These are phyloP conservation scores for Spinellus fusiger DNA, from an alignment of 192 early-diverging fungal genomes.

Conservation along the genomic window DNA sequence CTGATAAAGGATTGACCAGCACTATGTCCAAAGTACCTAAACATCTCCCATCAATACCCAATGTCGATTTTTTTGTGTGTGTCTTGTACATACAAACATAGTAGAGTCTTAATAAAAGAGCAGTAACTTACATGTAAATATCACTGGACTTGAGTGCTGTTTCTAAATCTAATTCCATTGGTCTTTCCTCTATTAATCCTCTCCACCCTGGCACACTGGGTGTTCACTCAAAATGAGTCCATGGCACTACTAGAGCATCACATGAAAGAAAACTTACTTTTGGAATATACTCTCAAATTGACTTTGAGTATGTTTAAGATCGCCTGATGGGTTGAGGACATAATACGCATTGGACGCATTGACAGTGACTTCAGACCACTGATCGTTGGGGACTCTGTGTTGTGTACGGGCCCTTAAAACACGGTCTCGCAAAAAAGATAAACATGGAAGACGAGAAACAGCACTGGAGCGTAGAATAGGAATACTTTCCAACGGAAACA, in stretches of 20 bases:
- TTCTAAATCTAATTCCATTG: slow-evolving; percentile 55
- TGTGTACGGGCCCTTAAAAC: slow-evolving; percentile 25
- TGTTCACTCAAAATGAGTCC: neutral
- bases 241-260: neutral
- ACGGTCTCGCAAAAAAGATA: slow-evolving; percentile 64
- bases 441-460: slow-evolving; percentile 75
- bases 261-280: slow-evolving; percentile 13
- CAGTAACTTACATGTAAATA: slow-evolving; percentile 42
- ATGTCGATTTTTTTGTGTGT: too few relatives aligned
- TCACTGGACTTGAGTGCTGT: slow-evolving; percentile 15
- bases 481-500: slow-evolving; percentile 86
- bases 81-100: neutral
- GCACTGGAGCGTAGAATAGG: slow-evolving; percentile 63
- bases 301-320: slow-evolving; percentile 76
- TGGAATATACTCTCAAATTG: slow-evolving; percentile 59
- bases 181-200: slow-evolving; percentile 63
- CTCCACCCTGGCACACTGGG: slow-evolving; percentile 49
- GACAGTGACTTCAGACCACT: slow-evolving; percentile 38
- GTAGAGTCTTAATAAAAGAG: too few relatives aligned
- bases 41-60: too few relatives aligned
- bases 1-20: slow-evolving; percentile 81
- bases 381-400: neutral
- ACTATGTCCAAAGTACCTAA: slow-evolving; percentile 92
- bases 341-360: slow-evolving; percentile 59
- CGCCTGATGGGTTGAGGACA: slow-evolving; percentile 87